phyloP scores from a whole-genome alignment of 768 basidiomycete genomes.

The Omphalotus guepiniiformis region DNA sequence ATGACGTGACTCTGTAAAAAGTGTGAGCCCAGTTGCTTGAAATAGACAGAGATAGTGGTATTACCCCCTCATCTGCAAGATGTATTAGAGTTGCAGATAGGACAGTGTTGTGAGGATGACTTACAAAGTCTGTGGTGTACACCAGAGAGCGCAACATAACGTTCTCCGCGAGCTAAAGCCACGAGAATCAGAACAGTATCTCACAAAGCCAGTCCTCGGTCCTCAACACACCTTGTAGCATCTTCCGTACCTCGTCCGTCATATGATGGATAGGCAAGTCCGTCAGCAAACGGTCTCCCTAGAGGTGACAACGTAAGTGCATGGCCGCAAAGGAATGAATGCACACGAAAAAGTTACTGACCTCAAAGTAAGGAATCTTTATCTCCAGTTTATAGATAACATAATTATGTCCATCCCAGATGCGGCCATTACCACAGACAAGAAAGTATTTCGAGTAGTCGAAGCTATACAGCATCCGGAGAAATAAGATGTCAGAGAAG shows the following conservation, averaged over 20 bases:
- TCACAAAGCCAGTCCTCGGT: neutral
- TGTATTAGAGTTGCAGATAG: neutral
- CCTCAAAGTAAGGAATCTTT: conserved; percentile 6
- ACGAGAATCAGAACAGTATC: neutral
- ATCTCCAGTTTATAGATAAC: neutral
- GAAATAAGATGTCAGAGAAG: neutral
- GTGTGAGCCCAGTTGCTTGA: neutral
- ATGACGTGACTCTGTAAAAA: conserved; percentile 16
- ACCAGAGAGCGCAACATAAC: conserved; percentile 12
- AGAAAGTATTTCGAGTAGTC: neutral
- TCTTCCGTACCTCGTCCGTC: conserved; percentile 5
- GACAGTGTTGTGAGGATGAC: conserved; percentile 3
- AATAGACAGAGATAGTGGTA: neutral
- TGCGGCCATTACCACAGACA: neutral
- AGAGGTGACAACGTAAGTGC: neutral
- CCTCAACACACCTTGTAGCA: conserved; percentile 9
- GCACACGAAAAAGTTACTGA: no score
- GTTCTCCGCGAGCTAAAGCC: conserved; percentile 12
- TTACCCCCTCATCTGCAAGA: conserved; percentile 14
- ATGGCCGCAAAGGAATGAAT: neutral
- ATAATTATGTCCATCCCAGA: conserved; percentile 13
- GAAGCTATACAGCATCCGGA: neutral
- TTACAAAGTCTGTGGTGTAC: conserved; percentile 15
- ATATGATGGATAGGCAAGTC: conserved; percentile 10
- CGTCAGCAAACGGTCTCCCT: conserved; percentile 12